phyloP scores from a whole-genome alignment of 2,329 filamentous ascomycete genomes.

The Trichocomaceae sp. region DNA sequence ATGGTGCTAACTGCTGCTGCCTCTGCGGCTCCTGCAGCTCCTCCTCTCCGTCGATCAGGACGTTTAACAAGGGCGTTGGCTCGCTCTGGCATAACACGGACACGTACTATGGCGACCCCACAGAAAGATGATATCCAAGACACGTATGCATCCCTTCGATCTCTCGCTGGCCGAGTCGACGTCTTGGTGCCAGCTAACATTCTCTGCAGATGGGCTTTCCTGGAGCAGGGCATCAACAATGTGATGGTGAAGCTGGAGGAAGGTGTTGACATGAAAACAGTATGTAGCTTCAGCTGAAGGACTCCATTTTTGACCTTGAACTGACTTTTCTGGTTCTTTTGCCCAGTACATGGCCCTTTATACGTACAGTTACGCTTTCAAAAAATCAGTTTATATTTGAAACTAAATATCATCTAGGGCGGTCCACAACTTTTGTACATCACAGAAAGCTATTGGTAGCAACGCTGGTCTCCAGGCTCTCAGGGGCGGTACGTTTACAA shows the following conservation, averaged over 20 bases:
- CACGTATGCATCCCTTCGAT: conserved; percentile 47
- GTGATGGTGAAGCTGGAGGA: conserved; percentile 91
- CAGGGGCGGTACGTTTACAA: conserved; percentile 58
- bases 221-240: conserved; percentile 78
- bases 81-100: conserved; percentile 14
- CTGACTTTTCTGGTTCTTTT: conserved; percentile 15
- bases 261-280: conserved; percentile 87
- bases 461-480: conserved; percentile 50
- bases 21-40: background rate
- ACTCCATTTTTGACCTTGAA: background rate
- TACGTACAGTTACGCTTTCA: conserved; percentile 52
- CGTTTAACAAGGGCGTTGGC: conserved; percentile 5
- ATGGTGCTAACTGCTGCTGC: conserved; percentile 13
- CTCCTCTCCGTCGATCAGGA: conserved; percentile 12
- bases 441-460: conserved; percentile 79
- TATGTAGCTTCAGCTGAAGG: conserved; percentile 35
- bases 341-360: conserved; percentile 88
- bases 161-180: background rate
- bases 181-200: conserved; percentile 7
- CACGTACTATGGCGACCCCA: conserved; percentile 37
- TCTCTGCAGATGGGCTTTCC: conserved; percentile 69
- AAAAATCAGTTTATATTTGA: conserved; percentile 15
- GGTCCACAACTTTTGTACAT: conserved; percentile 98
- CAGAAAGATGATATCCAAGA: conserved; percentile 54
- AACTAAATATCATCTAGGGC: conserved; percentile 47